A percentile compares a stretch with the other conserved stretches of the same genome.
phyloP scores from a whole-genome alignment of 2,329 filamentous ascomycete species.

The Xylogone sp. region DNA sequence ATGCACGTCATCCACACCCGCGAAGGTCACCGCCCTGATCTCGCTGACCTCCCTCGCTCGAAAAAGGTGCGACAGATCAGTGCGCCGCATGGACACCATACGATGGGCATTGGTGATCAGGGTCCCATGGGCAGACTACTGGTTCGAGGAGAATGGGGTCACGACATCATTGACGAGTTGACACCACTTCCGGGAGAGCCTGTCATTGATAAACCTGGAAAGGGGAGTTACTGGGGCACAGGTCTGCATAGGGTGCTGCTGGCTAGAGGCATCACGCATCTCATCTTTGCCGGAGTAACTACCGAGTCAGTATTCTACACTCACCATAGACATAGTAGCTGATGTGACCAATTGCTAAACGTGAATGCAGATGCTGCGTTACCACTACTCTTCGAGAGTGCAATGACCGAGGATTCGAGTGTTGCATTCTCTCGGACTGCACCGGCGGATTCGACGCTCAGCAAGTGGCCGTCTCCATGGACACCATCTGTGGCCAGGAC shows the following conservation, averaged over 20 bases:
- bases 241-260: slow-evolving; percentile 48
- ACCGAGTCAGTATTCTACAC: slow-evolving; percentile 37
- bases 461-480: slow-evolving; percentile 43
- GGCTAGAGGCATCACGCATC: slow-evolving; percentile 52
- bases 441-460: slow-evolving; percentile 44
- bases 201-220: slow-evolving; percentile 34
- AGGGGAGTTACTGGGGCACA: slow-evolving; percentile 57
- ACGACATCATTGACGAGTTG: slow-evolving; percentile 49
- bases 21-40: slow-evolving; percentile 49
- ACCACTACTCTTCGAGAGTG: slow-evolving; percentile 52
- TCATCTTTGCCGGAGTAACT: slow-evolving; percentile 54
- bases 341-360: slow-evolving; percentile 4
- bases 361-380: slow-evolving; percentile 43
- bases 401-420: slow-evolving; percentile 58
- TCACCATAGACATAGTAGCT: neutral
- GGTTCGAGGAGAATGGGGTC: slow-evolving; percentile 54
- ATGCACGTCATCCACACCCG: slow-evolving; percentile 47
- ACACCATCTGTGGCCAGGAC: slow-evolving; percentile 47
- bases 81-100: slow-evolving; percentile 36
- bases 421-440: slow-evolving; percentile 47
- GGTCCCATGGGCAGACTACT: slow-evolving; percentile 55
- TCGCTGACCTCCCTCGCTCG: slow-evolving; percentile 52
- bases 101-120: slow-evolving; percentile 43
- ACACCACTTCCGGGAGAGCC: slow-evolving; percentile 25
- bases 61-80: slow-evolving; percentile 44